Conservation (phyloP, 2,329 filamentous ascomycete species). For the Harringtonia lauricola region DNA sequence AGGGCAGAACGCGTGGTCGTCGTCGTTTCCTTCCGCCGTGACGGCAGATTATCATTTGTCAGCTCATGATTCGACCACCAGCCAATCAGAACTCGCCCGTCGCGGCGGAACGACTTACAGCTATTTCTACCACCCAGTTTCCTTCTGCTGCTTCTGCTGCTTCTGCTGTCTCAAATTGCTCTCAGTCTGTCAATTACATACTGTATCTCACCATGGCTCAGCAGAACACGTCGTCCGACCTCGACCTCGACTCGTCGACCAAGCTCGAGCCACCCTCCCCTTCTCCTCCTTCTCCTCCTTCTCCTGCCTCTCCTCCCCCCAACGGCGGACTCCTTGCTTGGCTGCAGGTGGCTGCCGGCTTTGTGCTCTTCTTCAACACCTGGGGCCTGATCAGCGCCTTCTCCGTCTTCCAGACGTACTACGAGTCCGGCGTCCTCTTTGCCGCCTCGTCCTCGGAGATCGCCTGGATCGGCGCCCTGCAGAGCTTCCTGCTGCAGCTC, state of each 20-base stretch:
- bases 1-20: too few relatives aligned
- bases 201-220: too few relatives aligned
- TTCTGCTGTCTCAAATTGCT: too few relatives aligned
- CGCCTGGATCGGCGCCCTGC: slow-evolving; percentile 35
- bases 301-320: neutral
- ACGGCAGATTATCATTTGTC: neutral
- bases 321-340: slow-evolving; percentile 3
- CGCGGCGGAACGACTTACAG: too few relatives aligned
- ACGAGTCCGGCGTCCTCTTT: slow-evolving; percentile 23
- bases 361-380: slow-evolving; percentile 44
- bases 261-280: neutral
- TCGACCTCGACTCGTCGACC: too few relatives aligned
- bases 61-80: too few relatives aligned
- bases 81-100: too few relatives aligned
- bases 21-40: neutral
- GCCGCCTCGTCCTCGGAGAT: slow-evolving; percentile 20
- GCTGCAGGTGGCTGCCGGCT: slow-evolving; percentile 13
- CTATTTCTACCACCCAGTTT: too few relatives aligned
- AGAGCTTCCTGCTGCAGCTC: slow-evolving; percentile 31
- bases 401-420: slow-evolving; percentile 45
- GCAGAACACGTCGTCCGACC: too few relatives aligned
- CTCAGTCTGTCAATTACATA: too few relatives aligned
- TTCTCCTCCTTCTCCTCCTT: neutral
- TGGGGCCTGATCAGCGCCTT: slow-evolving; percentile 35
- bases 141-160: too few relatives aligned